Evolutionary conservation across 495 filamentous ascomycete genomes (phyloP), one percentile per base, ranked within the genome.

Genomic region (Podospora didyma): DNA sequence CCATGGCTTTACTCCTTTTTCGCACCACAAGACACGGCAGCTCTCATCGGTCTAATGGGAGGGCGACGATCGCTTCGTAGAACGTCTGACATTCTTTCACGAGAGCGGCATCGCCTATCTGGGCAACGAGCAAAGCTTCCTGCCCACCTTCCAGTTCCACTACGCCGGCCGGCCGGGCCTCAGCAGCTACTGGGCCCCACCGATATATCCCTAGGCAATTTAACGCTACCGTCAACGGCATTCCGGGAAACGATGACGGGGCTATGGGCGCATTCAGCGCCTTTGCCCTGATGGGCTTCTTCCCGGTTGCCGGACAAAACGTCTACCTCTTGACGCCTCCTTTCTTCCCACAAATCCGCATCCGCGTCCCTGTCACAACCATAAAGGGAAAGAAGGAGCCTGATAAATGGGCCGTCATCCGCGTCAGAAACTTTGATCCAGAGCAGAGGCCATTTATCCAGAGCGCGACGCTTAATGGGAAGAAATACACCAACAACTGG

Each of bases 241-340:
- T 91, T 31, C 86, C 87, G 2, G 87, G 87, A 0, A 90, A 90
- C 66, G 87, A 90, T 56, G 87, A 90, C 68, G 85, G 83, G 50
- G 86, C 87, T 17, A 89, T 89, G 86, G 88, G 86, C 9, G 82
- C 86, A 2, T 90, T 89, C 58, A 75, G 80, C 4, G 83, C 83
- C 0, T 81, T 89, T 35, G 81, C 80, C 35, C 86, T 87, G 78
- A 81, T 89, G 67, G 88, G 88, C 0, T 76, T 90, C 2, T 92
- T 86, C 66, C 88, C 88, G 1, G 84, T 88, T 3, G 84, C 86
- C 0, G 88, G 87, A 4, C 86, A 89, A 67, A 76, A 89, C 54
- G 86, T 89, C 0, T 90, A 90, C 56, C 72, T 92, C 6, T 83
- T 90, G 17, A 85, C 76, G 20, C 71, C 83, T 7, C 85, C 86